Percentiles rank a stretch among this genome's conserved stretches.
phyloP scores from a whole-genome alignment of 78 protist genomes.

The Polysphondylium violaceum region DNA sequence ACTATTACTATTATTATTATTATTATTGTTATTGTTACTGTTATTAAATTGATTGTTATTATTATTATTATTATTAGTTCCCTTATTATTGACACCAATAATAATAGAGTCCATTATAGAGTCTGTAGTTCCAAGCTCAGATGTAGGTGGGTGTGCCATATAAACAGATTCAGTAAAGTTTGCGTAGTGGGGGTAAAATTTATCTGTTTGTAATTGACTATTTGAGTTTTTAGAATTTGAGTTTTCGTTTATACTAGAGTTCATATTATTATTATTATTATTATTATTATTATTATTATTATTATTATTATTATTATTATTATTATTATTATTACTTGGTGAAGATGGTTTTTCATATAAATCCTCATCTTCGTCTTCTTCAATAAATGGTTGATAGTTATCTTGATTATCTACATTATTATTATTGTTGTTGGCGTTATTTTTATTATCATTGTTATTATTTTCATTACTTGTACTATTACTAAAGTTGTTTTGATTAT shows the following conservation, averaged over 20 bases:
- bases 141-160: slow-evolving; percentile 7
- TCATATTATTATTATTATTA: not conserved
- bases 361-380: not conserved
- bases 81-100: slow-evolving; percentile 1
- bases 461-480: not conserved
- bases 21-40: slow-evolving; percentile 7
- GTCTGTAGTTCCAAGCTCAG: slow-evolving; percentile 7
- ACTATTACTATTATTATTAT: not conserved
- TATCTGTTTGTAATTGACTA: not conserved
- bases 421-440: not conserved
- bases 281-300: not conserved
- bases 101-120: not conserved
- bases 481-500: not conserved
- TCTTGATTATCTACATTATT: not conserved
- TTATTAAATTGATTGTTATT: slow-evolving; percentile 2
- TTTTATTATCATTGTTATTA: not conserved
- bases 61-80: not conserved
- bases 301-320: not conserved
- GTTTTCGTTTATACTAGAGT: too few species aligned
- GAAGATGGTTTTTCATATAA: slow-evolving; percentile 8
- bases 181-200: slow-evolving; percentile 5
- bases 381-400: not conserved
- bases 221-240: not conserved
- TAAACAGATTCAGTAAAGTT: slow-evolving; percentile 41
- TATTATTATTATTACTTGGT: not conserved